These are phyloP conservation scores for Cetradonia linearis DNA, from an alignment of 495 filamentous ascomycete genomes.

Conservation along the genomic window DNA sequence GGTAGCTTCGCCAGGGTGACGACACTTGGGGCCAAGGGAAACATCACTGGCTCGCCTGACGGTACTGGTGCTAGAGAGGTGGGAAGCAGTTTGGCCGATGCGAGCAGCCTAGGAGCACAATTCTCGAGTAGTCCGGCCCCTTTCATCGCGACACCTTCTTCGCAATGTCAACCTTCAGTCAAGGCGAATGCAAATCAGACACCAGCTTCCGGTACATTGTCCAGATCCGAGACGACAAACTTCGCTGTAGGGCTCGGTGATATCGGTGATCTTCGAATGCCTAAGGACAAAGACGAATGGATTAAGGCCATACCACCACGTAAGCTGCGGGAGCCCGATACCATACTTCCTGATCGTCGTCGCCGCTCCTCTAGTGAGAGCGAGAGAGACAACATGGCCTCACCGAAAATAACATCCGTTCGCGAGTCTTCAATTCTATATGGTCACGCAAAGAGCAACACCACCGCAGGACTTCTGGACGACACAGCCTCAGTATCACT, in stretches of 20 bases:
- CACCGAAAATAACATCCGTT: not conserved
- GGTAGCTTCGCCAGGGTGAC: conserved; percentile 29
- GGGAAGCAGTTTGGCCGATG: conserved; percentile 32
- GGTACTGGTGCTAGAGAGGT: conserved; percentile 29
- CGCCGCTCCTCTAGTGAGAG: conserved; percentile 16
- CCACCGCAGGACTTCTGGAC: conserved; percentile 4
- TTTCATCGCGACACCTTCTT: not conserved
- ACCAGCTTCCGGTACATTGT: not conserved
- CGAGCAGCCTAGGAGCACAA: conserved; percentile 26
- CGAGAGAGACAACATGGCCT: not conserved
- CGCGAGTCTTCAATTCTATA: not conserved
- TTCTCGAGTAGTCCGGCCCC: conserved; percentile 14
- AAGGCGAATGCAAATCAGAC: not conserved
- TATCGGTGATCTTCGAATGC: not conserved
- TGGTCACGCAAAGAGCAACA: not conserved
- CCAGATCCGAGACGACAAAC: not conserved
- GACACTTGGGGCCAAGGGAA: conserved; percentile 25
- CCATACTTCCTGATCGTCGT: not conserved
- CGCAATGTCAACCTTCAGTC: not conserved
- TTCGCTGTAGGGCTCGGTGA: not conserved
- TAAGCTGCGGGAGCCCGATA: not conserved
- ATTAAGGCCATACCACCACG: not conserved
- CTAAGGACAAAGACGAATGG: not conserved
- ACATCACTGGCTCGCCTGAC: conserved; percentile 29
- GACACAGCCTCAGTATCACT: not conserved